Percentiles rank a stretch among this genome's conserved stretches.
Conservation (phyloP, 1,284 basidiomycete species). For the Wolfiporia cocos region DNA sequence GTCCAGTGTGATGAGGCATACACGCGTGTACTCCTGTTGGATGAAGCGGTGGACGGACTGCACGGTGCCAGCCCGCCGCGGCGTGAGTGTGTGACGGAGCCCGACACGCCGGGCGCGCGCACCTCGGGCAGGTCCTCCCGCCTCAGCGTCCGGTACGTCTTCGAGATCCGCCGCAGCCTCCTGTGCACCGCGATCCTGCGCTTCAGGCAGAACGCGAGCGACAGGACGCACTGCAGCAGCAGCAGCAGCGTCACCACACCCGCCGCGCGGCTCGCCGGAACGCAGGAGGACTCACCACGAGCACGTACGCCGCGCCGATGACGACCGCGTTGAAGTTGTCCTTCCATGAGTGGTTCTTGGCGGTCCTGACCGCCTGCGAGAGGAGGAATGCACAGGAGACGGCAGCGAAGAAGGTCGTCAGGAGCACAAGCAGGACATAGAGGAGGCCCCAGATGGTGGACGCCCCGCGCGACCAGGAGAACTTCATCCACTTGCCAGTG, state of each 20-base stretch:
- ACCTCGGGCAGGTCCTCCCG: conserved; percentile 72
- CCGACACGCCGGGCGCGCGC: too few species aligned
- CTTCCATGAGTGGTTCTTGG: conserved; percentile 42
- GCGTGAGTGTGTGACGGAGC: too few species aligned
- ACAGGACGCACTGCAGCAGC: conserved; percentile 38
- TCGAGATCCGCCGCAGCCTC: conserved; percentile 66
- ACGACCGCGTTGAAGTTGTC: conserved; percentile 61
- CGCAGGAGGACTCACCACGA: conserved; percentile 47
- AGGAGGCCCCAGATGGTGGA: conserved; percentile 24
- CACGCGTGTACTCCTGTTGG: conserved; percentile 71
- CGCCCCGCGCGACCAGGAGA: conserved; percentile 20
- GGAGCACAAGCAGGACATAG: conserved; percentile 49
- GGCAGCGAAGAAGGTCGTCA: conserved; percentile 48
- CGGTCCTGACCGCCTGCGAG: conserved; percentile 62
- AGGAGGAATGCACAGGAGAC: conserved; percentile 59
- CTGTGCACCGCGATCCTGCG: conserved; percentile 58
- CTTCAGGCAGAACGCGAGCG: conserved; percentile 57
- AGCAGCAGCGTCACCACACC: too few species aligned
- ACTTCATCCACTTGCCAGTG: conserved; percentile 16
- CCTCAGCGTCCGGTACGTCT: conserved; percentile 56
- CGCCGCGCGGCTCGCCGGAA: too few species aligned
- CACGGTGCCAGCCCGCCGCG: too few species aligned
- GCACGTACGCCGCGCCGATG: conserved; percentile 57
- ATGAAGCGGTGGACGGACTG: conserved; percentile 73
- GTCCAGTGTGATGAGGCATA: conserved; percentile 72